phyloP scores from a whole-genome alignment of 495 filamentous ascomycete species.

The Xylaria curta region DNA sequence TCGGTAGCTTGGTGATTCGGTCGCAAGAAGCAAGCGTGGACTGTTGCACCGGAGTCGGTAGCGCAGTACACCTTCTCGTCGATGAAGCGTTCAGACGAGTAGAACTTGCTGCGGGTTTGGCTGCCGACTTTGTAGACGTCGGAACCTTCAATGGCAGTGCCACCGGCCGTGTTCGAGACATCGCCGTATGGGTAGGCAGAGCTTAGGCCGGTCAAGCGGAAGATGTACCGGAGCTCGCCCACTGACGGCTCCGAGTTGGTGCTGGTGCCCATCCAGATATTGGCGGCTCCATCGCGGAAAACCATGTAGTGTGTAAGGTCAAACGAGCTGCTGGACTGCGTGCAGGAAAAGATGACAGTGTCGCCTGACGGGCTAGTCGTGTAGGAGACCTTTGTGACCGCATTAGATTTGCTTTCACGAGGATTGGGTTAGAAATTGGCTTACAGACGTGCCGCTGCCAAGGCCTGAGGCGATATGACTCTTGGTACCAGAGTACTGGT shows the following conservation, averaged over 20 bases:
- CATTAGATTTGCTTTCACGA: conserved; percentile 21
- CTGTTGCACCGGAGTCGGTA: conserved; percentile 37
- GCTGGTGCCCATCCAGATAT: conserved; percentile 64
- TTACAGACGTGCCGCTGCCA: conserved; percentile 44
- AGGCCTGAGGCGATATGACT: conserved; percentile 65
- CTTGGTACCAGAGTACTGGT: conserved; percentile 52
- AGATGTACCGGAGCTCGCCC: conserved; percentile 63
- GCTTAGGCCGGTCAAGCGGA: conserved; percentile 57
- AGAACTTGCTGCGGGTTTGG: conserved; percentile 64
- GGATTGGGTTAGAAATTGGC: conserved; percentile 43
- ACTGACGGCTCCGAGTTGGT: conserved; percentile 58
- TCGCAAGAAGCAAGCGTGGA: conserved; percentile 54
- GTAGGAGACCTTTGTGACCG: conserved; percentile 6
- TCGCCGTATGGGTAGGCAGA: conserved; percentile 50
- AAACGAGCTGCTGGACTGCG: conserved; percentile 46
- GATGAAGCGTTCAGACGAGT: conserved; percentile 64
- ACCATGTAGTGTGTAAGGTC: conserved; percentile 61
- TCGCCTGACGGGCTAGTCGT: conserved; percentile 38
- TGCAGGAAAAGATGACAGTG: conserved; percentile 59
- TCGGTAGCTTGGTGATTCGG: conserved; percentile 48
- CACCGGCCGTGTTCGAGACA: conserved; percentile 47
- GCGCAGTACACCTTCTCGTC: conserved; percentile 63
- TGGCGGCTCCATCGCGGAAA: conserved; percentile 55
- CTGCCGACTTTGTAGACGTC: conserved; percentile 60
- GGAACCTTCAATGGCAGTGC: conserved; percentile 56